Evolutionary conservation across 352 stramenopile genomes (phyloP).

Genomic region (Pythium aquatile): DNA sequence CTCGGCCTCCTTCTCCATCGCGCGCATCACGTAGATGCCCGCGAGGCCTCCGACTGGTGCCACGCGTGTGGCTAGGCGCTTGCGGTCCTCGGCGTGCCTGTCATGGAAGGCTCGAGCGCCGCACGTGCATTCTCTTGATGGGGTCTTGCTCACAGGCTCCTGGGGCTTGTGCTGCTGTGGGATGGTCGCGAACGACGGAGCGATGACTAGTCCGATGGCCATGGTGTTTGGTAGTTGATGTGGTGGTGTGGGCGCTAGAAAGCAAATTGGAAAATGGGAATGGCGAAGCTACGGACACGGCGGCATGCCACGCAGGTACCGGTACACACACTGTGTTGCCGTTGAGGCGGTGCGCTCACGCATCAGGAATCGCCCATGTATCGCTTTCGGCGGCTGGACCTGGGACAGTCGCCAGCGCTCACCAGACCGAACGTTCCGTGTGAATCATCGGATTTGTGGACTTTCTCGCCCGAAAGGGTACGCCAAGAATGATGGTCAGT

Average conservation of each 20-base stretch:
- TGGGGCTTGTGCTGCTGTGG: not conserved
- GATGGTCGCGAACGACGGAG: not conserved
- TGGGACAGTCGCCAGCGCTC: not conserved
- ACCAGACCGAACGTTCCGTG: not conserved
- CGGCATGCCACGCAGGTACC: too few species aligned
- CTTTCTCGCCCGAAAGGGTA: not conserved
- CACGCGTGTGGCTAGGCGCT: not conserved
- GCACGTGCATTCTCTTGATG: constrained; percentile 28
- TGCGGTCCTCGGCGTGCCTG: constrained; percentile 3
- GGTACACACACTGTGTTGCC: too few species aligned
- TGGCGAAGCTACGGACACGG: not conserved
- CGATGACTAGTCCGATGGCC: constrained; percentile 1
- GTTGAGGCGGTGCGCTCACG: not conserved
- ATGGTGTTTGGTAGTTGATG: not conserved
- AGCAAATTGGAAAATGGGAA: constrained; percentile 1
- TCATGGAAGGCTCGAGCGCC: constrained; percentile 36
- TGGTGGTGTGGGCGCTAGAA: not conserved
- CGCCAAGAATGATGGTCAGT: constrained; percentile 4
- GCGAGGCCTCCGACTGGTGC: constrained; percentile 14
- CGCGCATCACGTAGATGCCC: constrained; percentile 11
- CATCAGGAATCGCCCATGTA: not conserved
- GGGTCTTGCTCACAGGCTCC: not conserved
- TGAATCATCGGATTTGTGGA: constrained; percentile 2
- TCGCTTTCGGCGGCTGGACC: not conserved
- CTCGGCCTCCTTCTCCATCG: constrained; percentile 4